Conservation (phyloP, 768 basidiomycete species). For the Pleurotus tuber-regium region DNA sequence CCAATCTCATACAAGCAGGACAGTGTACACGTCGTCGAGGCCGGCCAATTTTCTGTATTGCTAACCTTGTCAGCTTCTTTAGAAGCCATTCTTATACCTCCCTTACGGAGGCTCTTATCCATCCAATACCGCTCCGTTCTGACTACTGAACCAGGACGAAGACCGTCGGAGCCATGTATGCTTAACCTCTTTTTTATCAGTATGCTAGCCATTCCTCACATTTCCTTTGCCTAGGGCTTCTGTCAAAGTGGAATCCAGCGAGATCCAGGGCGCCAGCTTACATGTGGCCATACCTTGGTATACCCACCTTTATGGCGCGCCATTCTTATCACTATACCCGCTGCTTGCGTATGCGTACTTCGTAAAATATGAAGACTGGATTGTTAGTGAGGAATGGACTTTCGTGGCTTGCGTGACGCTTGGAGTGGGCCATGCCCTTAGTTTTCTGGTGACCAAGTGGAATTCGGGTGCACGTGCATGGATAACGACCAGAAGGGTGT, state of each 20-base stretch:
- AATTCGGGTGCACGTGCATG: slow-evolving; percentile 73
- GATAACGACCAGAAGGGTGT: slow-evolving; percentile 76
- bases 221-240: too few relatives aligned
- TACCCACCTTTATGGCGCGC: slow-evolving; percentile 69
- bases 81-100: too few relatives aligned
- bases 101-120: too few relatives aligned
- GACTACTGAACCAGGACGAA: too few relatives aligned
- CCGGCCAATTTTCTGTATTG: too few relatives aligned
- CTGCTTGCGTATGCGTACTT: slow-evolving; percentile 90
- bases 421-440: slow-evolving; percentile 85
- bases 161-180: too few relatives aligned
- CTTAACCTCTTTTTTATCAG: too few relatives aligned
- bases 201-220: too few relatives aligned
- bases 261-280: slow-evolving; percentile 66
- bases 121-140: too few relatives aligned
- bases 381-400: slow-evolving; percentile 96
- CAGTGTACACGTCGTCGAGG: too few relatives aligned
- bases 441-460: slow-evolving; percentile 92
- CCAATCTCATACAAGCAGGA: too few relatives aligned
- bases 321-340: slow-evolving; percentile 80
- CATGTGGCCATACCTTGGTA: slow-evolving; percentile 68
- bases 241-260: slow-evolving; percentile 58
- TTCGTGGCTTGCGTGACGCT: slow-evolving; percentile 88
- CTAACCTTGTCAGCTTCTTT: too few relatives aligned
- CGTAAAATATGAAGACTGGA: slow-evolving; percentile 85